phyloP scores from a whole-genome alignment of 169 alveolate species.

The Babesia bigemina region DNA sequence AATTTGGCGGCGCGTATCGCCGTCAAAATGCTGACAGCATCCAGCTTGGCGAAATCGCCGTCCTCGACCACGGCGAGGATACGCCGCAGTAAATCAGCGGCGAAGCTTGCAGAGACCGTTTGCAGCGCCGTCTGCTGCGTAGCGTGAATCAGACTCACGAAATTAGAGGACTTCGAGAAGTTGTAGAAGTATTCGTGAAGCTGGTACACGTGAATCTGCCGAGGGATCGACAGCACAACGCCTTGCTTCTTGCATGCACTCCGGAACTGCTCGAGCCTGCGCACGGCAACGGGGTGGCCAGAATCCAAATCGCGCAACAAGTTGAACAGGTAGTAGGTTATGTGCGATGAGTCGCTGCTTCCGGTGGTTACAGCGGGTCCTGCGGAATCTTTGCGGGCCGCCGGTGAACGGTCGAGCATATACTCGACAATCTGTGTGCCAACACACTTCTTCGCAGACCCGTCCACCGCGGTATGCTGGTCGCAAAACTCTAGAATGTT shows the following conservation, averaged over 20 bases:
- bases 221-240: background rate
- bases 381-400: background rate
- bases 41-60: background rate
- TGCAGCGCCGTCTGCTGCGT: constrained; percentile 23
- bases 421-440: background rate
- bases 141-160: constrained; percentile 7
- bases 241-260: background rate
- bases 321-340: constrained; percentile 42
- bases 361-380: background rate
- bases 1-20: constrained; percentile 22
- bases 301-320: constrained; percentile 3
- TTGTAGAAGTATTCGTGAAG: constrained; percentile 35
- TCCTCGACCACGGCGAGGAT: background rate
- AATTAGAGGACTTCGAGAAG: background rate
- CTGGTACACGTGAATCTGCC: constrained; percentile 17
- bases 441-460: background rate
- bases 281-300: background rate
- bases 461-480: background rate
- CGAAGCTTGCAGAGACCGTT: constrained; percentile 9
- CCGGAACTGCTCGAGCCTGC: constrained; percentile 7
- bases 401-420: background rate
- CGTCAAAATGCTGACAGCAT: background rate
- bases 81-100: background rate
- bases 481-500: background rate
- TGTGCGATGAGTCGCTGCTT: background rate